These are phyloP conservation scores for Colletotrichum salicis DNA, from an alignment of 2,329 filamentous ascomycete genomes.

Conservation along the genomic window DNA sequence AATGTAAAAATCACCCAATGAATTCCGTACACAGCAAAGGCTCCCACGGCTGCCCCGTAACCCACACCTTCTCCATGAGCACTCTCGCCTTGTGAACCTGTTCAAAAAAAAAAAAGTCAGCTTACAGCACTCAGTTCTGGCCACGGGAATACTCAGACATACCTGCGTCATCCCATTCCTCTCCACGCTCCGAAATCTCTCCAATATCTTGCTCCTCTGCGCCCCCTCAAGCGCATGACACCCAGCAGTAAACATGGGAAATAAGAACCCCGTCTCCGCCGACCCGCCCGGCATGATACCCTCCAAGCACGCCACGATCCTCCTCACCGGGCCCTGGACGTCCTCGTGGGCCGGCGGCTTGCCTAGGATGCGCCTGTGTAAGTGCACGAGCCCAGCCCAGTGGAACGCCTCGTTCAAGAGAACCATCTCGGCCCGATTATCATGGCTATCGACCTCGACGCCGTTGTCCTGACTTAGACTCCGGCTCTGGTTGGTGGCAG, in stretches of 20 bases:
- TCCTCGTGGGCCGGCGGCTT: conserved; percentile 65
- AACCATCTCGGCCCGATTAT: conserved; percentile 68
- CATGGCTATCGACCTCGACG: conserved; percentile 49
- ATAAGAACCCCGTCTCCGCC: conserved; percentile 79
- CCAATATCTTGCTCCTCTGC: conserved; percentile 70
- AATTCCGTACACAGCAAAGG: conserved; percentile 74
- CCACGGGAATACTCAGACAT: conserved; percentile 18
- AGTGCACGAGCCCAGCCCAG: conserved; percentile 80
- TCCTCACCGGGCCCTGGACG: conserved; percentile 71
- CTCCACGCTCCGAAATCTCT: conserved; percentile 75
- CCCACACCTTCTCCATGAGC: conserved; percentile 77
- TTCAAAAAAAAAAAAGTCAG: neutral
- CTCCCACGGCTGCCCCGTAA: conserved; percentile 75
- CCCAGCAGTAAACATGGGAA: conserved; percentile 86
- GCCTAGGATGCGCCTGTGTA: conserved; percentile 78
- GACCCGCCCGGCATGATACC: conserved; percentile 73
- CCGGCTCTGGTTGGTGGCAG: conserved; percentile 32
- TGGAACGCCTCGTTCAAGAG: conserved; percentile 84
- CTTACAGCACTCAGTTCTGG: no score
- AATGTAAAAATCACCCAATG: conserved; percentile 63
- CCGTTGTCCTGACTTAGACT: conserved; percentile 55
- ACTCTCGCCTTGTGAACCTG: conserved; percentile 68
- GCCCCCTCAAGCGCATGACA: conserved; percentile 72
- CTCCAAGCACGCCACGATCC: conserved; percentile 71
- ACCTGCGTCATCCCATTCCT: conserved; percentile 82